Base-by-base conservation (phyloP, 805 yeast species). In the Metschnikowia kunwiensis region DNA sequence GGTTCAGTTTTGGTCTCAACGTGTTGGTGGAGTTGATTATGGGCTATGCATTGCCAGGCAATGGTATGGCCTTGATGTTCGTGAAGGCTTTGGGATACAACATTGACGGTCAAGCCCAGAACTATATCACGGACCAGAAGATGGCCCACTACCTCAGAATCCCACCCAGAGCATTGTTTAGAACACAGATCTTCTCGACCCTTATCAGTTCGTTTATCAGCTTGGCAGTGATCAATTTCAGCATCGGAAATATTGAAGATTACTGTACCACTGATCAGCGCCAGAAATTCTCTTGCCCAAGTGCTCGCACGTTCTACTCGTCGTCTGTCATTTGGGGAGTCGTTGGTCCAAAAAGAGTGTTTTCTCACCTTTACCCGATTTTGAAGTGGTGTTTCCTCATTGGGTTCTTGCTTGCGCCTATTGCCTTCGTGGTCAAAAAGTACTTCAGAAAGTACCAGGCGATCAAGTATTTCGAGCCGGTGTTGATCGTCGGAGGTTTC, bases 261-360 rank as follows among this genome's bases (percentile, higher is more conserved):
- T 34, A 27, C 18, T 34, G 37, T 12, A 6, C 12, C 11, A 12
- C 27, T n/a, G 15, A 14, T 11, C 37, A 34, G 23, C 11, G 17
- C 4, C 37, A 34, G 18, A 34, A 34, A 28, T 34, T 34, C 11
- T 17, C 37, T 3, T 34, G 37, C 23, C 37, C 37, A 11, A 34
- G 37, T 18, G 46, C 61, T 6, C 50, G 39, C 11, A 47, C 51
- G 1, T 76, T 73, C 52, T 78, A 63, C 58, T 65, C 71, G 24
- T 75, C 85, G 2, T 72, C 82, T 0, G 67, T 80, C 15, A 56
- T 77, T 32, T 81, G 86, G 86, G 86, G 85, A 35, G 70, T 58
- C 53, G 70, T 81, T 46, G 86, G 86, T 0, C 68, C 68, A 5
- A 55, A 56, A 50, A 58, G 51, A 38, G 62, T 60, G 4, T 61